A percentile compares a stretch with the other conserved stretches of the same genome.
These are phyloP conservation scores for Dioszegia hungarica DNA, from an alignment of 768 basidiomycete genomes.

Conservation along the genomic window DNA sequence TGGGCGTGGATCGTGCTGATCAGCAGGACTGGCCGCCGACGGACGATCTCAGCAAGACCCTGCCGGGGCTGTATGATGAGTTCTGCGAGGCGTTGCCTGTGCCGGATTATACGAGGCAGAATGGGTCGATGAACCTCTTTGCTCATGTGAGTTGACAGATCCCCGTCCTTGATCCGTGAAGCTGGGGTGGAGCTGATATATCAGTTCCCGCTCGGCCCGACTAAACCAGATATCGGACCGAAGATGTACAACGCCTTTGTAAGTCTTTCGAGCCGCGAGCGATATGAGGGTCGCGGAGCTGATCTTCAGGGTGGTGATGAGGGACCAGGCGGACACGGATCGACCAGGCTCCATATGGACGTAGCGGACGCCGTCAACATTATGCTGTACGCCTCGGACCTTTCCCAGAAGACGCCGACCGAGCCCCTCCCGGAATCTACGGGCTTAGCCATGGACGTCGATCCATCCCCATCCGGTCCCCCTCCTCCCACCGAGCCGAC, in stretches of 20 bases:
- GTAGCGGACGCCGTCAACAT: constrained; percentile 89
- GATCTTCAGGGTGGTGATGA: constrained; percentile 58
- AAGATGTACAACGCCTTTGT: constrained; percentile 88
- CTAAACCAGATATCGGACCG: constrained; percentile 58
- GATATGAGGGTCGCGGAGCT: not conserved
- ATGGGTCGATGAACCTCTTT: constrained; percentile 81
- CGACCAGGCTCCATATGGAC: constrained; percentile 88
- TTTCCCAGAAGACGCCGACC: constrained; percentile 54
- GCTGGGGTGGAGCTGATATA: not conserved
- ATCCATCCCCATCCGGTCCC: not conserved
- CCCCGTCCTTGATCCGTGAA: not conserved
- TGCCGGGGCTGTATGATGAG: constrained; percentile 81
- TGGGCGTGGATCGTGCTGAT: not conserved
- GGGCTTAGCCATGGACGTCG: not conserved
- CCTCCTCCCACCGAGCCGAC: not conserved
- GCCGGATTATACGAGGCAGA: constrained; percentile 81
- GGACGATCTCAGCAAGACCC: constrained; percentile 72
- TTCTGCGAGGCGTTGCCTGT: constrained; percentile 78
- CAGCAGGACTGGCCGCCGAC: constrained; percentile 85
- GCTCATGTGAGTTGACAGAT: constrained; percentile 70
- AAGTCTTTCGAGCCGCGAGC: constrained; percentile 5
- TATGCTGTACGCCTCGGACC: constrained; percentile 67
- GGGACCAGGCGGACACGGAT: constrained; percentile 66
- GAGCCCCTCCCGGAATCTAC: no score
- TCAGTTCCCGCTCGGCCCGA: constrained; percentile 25